A percentile compares a stretch with the other conserved stretches of the same genome.
Conservation (phyloP, 768 basidiomycete species). For the Antrodiella citrinella region DNA sequence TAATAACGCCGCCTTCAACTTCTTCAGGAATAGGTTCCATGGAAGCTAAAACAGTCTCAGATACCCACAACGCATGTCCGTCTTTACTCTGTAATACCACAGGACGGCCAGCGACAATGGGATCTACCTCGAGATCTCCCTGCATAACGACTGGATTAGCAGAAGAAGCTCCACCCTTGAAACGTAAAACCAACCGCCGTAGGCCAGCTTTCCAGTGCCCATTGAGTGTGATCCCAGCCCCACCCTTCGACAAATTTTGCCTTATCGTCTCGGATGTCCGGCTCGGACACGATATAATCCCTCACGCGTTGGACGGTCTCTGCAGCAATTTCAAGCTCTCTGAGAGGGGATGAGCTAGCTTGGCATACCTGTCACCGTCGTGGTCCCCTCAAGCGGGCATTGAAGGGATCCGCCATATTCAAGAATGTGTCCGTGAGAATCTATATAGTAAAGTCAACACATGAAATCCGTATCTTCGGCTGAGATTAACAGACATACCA, state of each 20-base stretch:
- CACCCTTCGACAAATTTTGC: conserved; percentile 65
- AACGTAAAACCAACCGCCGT: conserved; percentile 43
- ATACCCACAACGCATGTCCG: conserved; percentile 86
- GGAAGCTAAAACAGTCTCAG: conserved; percentile 44
- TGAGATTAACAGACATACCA: conserved; percentile 34
- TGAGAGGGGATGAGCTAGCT: background rate
- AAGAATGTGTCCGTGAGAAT: conserved; percentile 73
- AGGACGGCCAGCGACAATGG: conserved; percentile 56
- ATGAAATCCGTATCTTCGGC: background rate
- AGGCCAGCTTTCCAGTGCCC: conserved; percentile 56
- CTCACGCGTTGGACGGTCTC: conserved; percentile 58
- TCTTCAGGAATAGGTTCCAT: conserved; percentile 57
- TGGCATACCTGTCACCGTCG: conserved; percentile 44
- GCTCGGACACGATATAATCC: conserved; percentile 49
- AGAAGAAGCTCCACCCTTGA: background rate
- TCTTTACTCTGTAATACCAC: conserved; percentile 82
- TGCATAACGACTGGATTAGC: conserved; percentile 19
- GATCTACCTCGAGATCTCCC: conserved; percentile 68
- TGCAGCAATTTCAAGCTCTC: conserved; percentile 19
- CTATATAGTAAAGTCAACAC: conserved; percentile 26
- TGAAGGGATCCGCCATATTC: conserved; percentile 66
- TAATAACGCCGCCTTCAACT: conserved; percentile 75
- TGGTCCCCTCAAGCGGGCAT: conserved; percentile 57
- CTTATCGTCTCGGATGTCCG: conserved; percentile 47
- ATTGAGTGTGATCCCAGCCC: conserved; percentile 89